These are phyloP conservation scores for Eurotiales sp. DNA, from an alignment of 2,329 filamentous ascomycete species.

Conservation along the genomic window DNA sequence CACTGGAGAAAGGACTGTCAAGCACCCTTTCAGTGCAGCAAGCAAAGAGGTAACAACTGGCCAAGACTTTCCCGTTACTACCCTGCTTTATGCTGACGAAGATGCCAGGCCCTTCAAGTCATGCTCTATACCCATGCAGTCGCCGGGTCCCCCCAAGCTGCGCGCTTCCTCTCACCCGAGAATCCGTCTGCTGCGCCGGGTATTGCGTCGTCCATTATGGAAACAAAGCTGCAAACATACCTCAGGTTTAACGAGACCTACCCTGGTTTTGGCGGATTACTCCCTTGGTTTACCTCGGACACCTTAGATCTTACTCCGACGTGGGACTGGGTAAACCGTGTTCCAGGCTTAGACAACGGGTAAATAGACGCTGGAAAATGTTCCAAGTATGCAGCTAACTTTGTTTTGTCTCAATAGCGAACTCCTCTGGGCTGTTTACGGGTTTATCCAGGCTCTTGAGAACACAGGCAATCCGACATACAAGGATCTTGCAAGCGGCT, in stretches of 20 bases:
- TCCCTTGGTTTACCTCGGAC: conserved; percentile 39
- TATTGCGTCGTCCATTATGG: conserved; percentile 36
- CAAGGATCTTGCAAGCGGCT: conserved; percentile 30
- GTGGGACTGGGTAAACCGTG: conserved; percentile 36
- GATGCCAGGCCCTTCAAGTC: conserved; percentile 43
- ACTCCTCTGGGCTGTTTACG: conserved; percentile 44
- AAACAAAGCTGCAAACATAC: conserved; percentile 39
- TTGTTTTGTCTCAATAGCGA: conserved; percentile 24
- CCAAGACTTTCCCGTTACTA: too few species aligned
- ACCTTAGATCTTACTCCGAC: conserved; percentile 30
- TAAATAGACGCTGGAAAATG: too few species aligned
- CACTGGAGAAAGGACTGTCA: conserved; percentile 29
- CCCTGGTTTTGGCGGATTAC: conserved; percentile 41
- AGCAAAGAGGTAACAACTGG: conserved; percentile 38
- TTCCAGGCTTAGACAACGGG: conserved; percentile 43
- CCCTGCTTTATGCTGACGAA: too few species aligned
- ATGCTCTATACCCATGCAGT: conserved; percentile 45
- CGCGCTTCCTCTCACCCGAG: conserved; percentile 37
- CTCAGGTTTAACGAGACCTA: conserved; percentile 39
- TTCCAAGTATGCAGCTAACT: too few species aligned
- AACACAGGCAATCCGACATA: conserved; percentile 21
- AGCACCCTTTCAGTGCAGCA: conserved; percentile 33
- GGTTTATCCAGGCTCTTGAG: conserved; percentile 36
- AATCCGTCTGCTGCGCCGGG: conserved; percentile 28
- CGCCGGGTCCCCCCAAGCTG: conserved; percentile 35